Evolutionary conservation across 352 stramenopile genomes (phyloP), one percentile per base, ranked within the genome.

Genomic region (Thraustochytrium sp.): DNA sequence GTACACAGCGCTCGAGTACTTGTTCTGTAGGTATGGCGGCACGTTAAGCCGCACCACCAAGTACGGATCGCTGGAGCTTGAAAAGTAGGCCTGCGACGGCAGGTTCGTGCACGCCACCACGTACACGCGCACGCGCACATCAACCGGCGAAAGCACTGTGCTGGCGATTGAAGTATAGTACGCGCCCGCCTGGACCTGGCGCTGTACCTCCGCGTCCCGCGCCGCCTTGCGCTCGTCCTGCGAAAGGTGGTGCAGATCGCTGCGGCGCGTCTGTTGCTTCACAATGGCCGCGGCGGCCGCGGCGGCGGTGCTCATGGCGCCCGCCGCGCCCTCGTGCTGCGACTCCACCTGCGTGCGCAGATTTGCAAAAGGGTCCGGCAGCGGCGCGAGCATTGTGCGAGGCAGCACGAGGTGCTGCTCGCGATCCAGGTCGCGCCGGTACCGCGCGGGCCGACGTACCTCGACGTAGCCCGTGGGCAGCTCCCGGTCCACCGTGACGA

Each of bases 111-210:
- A 92, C 40, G 94, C 90, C 40, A 97, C 84, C 0, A 95, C 87
- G 78, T 97, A 97, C 53, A 97, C 89, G 36, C 92, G 90, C 44
- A 97, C 86, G 26, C 93, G 86, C 77, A 95, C 95, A 51, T 88
- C 86, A 80, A 92, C 88, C 18, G 91, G 92, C 21, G 90, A 88
- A 44, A 94, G 65, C 36, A 65, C 26, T 5, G 18, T 64, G 18
- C 26, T 44, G 23, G 31, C 53, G 44, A 80, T 80, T 16, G 68
- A 42, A 21, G 31, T 3, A 80, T 61, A n/a, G n/a, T n/a, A 48
- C 21, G 48, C 31, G 16, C 48, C 48, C 2, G 44, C 9, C n/a
- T 49, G 9, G 9, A 5, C 2, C 21, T 49, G 26, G 16, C n/a
- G 59, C 4, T 72, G 26, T 13, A 13, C 5, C 54, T 63, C 21